Conservation (phyloP, 2,329 filamentous ascomycete genomes). For the Ceratocystiopsis sp. region DNA sequence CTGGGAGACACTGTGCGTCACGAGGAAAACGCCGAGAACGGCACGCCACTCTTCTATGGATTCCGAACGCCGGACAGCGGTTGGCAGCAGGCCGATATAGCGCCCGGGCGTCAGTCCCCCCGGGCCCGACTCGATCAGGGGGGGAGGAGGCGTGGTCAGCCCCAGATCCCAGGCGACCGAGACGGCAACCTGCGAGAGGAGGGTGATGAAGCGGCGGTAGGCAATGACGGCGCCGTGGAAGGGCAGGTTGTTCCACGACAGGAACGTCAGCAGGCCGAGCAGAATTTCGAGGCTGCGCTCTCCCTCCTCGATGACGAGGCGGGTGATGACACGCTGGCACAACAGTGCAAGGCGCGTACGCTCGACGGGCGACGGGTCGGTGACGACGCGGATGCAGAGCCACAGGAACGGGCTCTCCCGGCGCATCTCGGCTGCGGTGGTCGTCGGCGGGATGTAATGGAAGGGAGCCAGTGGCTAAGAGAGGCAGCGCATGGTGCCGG, state of each 20-base stretch:
- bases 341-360: conserved; percentile 23
- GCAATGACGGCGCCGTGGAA: no score
- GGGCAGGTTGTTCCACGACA: conserved; percentile 20
- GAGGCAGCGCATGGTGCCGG: conserved; percentile 22
- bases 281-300: conserved; percentile 31
- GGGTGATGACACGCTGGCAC: conserved; percentile 25
- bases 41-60: conserved; percentile 32
- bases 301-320: conserved; percentile 29
- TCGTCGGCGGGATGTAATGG: conserved; percentile 20
- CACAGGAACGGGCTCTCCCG: conserved; percentile 32
- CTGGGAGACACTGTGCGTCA: conserved; percentile 16
- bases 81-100: no score
- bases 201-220: conserved; percentile 20
- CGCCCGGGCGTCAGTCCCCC: conserved; percentile 1
- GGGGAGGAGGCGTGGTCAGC: conserved; percentile 16
- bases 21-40: conserved; percentile 26
- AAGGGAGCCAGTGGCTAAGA: conserved; percentile 2
- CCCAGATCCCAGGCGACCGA: conserved; percentile 28
- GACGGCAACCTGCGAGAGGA: conserved; percentile 23
- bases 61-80: conserved; percentile 9
- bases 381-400: conserved; percentile 29
- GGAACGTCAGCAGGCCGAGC: conserved; percentile 27
- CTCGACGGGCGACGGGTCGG: conserved; percentile 23
- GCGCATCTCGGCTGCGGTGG: conserved; percentile 22
- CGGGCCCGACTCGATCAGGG: neutral